Conservation (phyloP, 176 grass and related monocot species). For the Carex myosuroides region DNA sequence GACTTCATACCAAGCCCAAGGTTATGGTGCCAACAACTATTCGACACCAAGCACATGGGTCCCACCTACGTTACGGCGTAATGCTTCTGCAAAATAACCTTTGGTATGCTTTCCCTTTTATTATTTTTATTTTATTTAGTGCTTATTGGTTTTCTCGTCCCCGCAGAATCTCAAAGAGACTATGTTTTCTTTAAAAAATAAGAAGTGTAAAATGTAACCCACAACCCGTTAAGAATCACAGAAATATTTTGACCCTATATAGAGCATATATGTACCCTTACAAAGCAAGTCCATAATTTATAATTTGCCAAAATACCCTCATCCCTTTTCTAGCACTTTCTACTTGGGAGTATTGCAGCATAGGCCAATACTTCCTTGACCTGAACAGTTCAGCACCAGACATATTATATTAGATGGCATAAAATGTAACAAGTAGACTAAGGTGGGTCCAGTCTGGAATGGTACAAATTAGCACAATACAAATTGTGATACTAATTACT, state of each 20-base stretch:
- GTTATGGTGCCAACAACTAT: constrained; percentile 45
- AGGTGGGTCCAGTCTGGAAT: not conserved
- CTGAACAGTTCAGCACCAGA: not conserved
- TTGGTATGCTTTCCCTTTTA: constrained; percentile 24
- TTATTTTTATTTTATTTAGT: not conserved
- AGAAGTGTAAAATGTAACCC: not conserved
- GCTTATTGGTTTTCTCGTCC: not conserved
- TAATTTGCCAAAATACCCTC: not conserved
- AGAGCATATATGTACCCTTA: not conserved
- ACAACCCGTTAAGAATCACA: not conserved
- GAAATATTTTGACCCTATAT: not conserved
- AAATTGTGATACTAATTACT: not conserved
- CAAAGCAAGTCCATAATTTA: not conserved
- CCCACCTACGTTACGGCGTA: constrained; percentile 47
- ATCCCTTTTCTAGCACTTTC: not conserved
- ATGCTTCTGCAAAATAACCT: constrained; percentile 51
- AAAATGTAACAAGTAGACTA: not conserved
- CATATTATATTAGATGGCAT: not conserved
- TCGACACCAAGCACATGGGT: constrained; percentile 44
- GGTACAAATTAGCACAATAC: not conserved
- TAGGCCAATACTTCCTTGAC: not conserved
- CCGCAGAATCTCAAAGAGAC: not conserved
- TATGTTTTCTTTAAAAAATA: not conserved
- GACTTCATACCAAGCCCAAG: constrained; percentile 32
- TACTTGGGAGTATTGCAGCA: not conserved